Base-by-base conservation (phyloP, 2,329 filamentous ascomycete species). In the Aureobasidium pullulans region DNA sequence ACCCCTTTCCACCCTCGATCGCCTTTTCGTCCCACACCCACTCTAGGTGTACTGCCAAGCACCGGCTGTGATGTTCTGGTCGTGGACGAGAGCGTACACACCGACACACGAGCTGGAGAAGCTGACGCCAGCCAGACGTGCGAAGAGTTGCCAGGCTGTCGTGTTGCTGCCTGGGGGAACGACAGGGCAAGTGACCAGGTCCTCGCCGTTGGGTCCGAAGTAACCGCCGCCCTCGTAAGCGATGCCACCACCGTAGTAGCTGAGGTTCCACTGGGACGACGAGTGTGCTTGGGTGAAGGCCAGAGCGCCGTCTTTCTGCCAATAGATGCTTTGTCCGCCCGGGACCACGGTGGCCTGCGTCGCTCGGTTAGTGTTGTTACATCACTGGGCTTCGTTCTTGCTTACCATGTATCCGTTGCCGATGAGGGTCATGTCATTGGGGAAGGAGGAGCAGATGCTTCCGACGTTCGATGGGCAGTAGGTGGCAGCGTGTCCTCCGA, bases 221-320 rank as follows among this genome's bases (percentile, higher is more conserved):
- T 61, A 64, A 28, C 58, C 63, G 29, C 63, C 66, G 40, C 61
- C 59, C 15, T 61, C 49, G 57, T 62, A 63, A 1, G 62, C 62
- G 15, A 59, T 43, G 13, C 61, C 62, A 9, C 53, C 61, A 39
- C 59, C 54, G 9, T 59, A 47, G 50, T 43, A 59, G 31, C 52
- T 60, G 44, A 60, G 32, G 29, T 60, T 46, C 50, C 47, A 63
- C 16, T 60, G 54, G 10, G 61, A 31, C 4, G 58, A 19, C 15
- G 57, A 63, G 57, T 66, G 64, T 9, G 66, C 63, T 31, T 64
- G 59, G 8, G 66, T 66, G 53, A 61, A 67, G 13, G 63, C 57
- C 9, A 66, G 39, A 6, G 61, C 53, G n/a, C 66, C 66, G 31
- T 62, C 54, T 6, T 43, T 61, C 49, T 63, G 60, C 42, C 63